Percentiles rank a stretch among this genome's conserved stretches.
Evolutionary conservation across 1,284 basidiomycete species (phyloP).

Genomic region (Sphagnurus paluster): DNA sequence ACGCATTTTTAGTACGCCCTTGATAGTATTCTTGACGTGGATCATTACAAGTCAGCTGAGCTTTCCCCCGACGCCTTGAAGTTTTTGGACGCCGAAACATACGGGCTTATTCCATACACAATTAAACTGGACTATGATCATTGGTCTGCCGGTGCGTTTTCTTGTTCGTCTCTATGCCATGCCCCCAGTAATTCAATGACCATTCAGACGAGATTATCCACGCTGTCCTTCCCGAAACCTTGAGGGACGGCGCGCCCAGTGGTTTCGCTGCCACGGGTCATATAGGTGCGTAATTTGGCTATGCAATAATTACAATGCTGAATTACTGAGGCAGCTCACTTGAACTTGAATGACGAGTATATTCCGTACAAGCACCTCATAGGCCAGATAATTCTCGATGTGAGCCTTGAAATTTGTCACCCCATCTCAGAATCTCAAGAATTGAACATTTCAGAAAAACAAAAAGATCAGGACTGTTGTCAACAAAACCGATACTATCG

Average conservation of each 20-base stretch:
- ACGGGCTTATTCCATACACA: slow-evolving; percentile 56
- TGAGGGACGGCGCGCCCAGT: slow-evolving; percentile 78
- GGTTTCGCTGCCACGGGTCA: slow-evolving; percentile 92
- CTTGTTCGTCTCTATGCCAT: neutral
- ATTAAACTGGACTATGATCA: slow-evolving; percentile 79
- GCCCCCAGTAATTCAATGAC: neutral
- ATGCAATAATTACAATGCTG: neutral
- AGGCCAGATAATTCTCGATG: slow-evolving; percentile 90
- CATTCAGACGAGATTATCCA: slow-evolving; percentile 78
- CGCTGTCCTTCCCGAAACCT: slow-evolving; percentile 73
- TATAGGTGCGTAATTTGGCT: slow-evolving; percentile 59
- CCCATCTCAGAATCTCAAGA: neutral
- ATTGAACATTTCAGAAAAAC: slow-evolving; percentile 68
- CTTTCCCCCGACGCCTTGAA: slow-evolving; percentile 54
- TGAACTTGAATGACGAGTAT: slow-evolving; percentile 91
- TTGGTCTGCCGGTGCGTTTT: slow-evolving; percentile 76
- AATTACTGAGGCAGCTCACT: slow-evolving; percentile 53
- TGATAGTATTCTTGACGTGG: slow-evolving; percentile 20
- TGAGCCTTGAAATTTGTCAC: slow-evolving; percentile 52
- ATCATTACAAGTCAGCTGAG: slow-evolving; percentile 60
- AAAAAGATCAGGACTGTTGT: slow-evolving; percentile 84
- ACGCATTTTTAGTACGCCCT: slow-evolving; percentile 22
- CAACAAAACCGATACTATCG: slow-evolving; percentile 91
- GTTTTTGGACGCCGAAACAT: slow-evolving; percentile 55
- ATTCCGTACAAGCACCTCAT: slow-evolving; percentile 90